phyloP scores from a whole-genome alignment of 495 filamentous ascomycete species.

The Penicillium antarcticum region DNA sequence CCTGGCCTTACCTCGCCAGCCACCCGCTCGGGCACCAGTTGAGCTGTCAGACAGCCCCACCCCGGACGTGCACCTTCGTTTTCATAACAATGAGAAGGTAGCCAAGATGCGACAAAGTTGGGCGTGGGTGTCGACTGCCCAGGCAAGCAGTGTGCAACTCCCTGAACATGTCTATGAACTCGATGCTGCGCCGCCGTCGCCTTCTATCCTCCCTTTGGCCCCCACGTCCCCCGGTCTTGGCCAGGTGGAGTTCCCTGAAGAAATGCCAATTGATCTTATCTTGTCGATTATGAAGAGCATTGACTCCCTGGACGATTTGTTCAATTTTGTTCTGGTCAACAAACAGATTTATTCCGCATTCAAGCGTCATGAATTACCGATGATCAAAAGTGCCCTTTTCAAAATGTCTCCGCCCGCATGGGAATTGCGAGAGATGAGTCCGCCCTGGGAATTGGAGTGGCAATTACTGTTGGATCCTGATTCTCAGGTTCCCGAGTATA shows the following conservation, averaged over 20 bases:
- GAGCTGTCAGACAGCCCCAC: not conserved
- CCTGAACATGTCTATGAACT: constrained; percentile 38
- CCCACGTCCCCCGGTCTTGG: constrained; percentile 3
- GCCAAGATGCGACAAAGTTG: constrained; percentile 11
- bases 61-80: not conserved
- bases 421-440: constrained; percentile 63
- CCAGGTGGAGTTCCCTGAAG: constrained; percentile 26
- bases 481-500: constrained; percentile 54
- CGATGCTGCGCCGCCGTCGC: constrained; percentile 30
- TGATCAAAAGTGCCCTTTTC: constrained; percentile 54
- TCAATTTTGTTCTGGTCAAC: constrained; percentile 53
- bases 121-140: constrained; percentile 15
- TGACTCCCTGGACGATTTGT: constrained; percentile 54
- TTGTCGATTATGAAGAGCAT: constrained; percentile 49
- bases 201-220: constrained; percentile 10
- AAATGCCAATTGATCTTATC: constrained; percentile 48
- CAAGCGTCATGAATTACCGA: constrained; percentile 54
- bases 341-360: constrained; percentile 58
- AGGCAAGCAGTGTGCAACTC: constrained; percentile 18
- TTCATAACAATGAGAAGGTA: not conserved
- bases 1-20: too few species aligned
- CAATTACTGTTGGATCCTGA: constrained; percentile 41
- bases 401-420: constrained; percentile 61
- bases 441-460: constrained; percentile 48
- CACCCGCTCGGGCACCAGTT: too few species aligned